Percentiles rank a stretch among this genome's conserved stretches.
Conservation (phyloP, 306 rosid species). For the Fagus sylvatica region DNA sequence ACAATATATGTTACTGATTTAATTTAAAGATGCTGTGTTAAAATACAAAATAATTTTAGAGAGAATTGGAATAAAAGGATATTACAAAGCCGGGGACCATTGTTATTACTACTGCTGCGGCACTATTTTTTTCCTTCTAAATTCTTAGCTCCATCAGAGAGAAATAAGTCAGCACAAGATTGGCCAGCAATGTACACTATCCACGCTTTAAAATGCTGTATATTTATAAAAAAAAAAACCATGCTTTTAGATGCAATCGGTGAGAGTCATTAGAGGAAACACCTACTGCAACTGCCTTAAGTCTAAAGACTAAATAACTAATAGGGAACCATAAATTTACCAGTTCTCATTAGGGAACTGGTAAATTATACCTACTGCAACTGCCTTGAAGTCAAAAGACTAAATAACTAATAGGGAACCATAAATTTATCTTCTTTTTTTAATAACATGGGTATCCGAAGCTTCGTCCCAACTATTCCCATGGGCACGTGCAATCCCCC, state of each 20-base stretch:
- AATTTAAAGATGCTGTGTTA: not conserved
- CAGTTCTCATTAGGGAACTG: not conserved
- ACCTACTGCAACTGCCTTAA: not conserved
- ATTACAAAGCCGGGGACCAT: not conserved
- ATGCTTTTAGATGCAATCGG: not conserved
- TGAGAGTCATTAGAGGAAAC: not conserved
- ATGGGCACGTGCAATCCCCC: too few species aligned
- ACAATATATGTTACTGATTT: not conserved
- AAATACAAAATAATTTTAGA: not conserved
- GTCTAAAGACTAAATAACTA: not conserved
- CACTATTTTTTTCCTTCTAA: not conserved
- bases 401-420: not conserved
- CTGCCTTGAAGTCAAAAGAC: not conserved
- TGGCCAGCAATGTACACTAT: too few species aligned
- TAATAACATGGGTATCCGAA: too few species aligned
- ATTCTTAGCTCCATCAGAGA: not conserved
- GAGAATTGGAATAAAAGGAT: not conserved
- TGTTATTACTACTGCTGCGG: not conserved
- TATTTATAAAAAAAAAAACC: not conserved
- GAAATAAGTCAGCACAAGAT: too few species aligned
- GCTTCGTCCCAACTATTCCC: too few species aligned
- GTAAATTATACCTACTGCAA: not conserved
- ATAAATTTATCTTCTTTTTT: not conserved
- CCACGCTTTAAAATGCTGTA: not conserved
- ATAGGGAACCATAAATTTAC: not conserved